Evolutionary conservation across 225 moss, liverwort and hornwort genomes (phyloP), one percentile per base, ranked within the genome.

Genomic region (Straminergon stramineum): DNA sequence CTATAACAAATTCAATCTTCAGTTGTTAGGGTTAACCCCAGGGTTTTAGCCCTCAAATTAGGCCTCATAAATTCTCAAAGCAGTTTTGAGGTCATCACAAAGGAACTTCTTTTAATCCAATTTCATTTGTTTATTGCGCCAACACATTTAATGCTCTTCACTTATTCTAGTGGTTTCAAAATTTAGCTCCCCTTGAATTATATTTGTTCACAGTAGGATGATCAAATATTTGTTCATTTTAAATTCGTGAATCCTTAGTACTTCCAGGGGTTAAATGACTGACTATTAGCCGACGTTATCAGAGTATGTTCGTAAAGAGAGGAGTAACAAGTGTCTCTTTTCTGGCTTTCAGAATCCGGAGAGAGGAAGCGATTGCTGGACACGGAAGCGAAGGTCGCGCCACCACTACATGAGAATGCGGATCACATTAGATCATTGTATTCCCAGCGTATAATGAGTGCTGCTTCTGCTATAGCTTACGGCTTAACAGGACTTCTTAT

Each of bases 371-470:
- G 93, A 83, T 63, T 92, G 75, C 85, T 92, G 68, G 94, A 93
- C 39, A 83, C 90, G 89, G 94, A 94, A 85, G 89, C 83, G 81
- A 93, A 88, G 80, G 87, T 23, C 55, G 78, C 48, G 37, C 90
- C 92, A 35, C 87, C 92, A 62, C 93, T 93, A 62, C 93, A 94
- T 80, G 94, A 92, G 89, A 92, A 94, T 73, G 91, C 94, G 23
- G 93, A 94, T 89, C 89, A 92, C 90, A 91, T 95, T 71, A 92
- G 92, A 86, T 95, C 93, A n/a, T 86, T 94, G 60, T 92, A 92
- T 84, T 94, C 95, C 66, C 92, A 91, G 79, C 93, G 94, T 81
- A 87, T 95, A 39, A 95, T 93, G 93, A 94, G 95, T 91, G 95
- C 75, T 92, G 89, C 92, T 62, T 93, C 95, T 84, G 95, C 95